phyloP scores from a whole-genome alignment of 140 eudicot species.

The Cichorium intybus region DNA sequence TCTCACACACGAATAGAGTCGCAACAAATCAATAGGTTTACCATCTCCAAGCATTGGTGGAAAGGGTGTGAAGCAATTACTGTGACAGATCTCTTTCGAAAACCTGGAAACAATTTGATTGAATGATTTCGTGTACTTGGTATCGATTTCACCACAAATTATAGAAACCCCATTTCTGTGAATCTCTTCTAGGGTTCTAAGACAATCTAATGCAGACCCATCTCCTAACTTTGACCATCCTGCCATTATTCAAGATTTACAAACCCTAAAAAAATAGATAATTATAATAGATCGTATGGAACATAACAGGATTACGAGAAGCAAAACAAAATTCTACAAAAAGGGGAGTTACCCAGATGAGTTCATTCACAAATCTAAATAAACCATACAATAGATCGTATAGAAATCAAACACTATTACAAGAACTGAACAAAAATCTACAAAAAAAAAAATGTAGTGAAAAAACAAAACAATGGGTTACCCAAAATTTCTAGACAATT shows the following conservation, averaged over 20 bases:
- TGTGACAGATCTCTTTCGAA: constrained; percentile 24
- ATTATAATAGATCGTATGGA: constrained; percentile 21
- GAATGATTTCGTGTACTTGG: constrained; percentile 26
- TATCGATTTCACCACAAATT: constrained; percentile 17
- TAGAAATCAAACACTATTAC: background rate
- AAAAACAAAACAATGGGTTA: background rate
- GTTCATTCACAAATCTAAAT: constrained; percentile 2
- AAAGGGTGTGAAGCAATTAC: constrained; percentile 37
- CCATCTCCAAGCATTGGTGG: constrained; percentile 51
- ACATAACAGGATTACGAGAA: background rate
- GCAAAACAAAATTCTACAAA: background rate
- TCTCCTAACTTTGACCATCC: constrained; percentile 50
- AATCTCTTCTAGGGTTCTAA: constrained; percentile 29
- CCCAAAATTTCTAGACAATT: background rate
- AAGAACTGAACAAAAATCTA: background rate
- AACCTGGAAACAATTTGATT: constrained; percentile 30
- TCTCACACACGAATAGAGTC: constrained; percentile 43
- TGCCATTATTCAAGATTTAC: constrained; percentile 43
- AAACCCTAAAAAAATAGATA: constrained; percentile 43
- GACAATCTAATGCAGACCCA: constrained; percentile 36
- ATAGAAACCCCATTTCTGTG: constrained; percentile 17
- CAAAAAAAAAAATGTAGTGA: background rate
- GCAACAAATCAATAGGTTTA: constrained; percentile 45
- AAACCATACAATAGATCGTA: background rate
- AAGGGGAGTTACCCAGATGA: constrained; percentile 4